Base-by-base conservation (phyloP, 495 filamentous ascomycete genomes). In the Podospora didyma region DNA sequence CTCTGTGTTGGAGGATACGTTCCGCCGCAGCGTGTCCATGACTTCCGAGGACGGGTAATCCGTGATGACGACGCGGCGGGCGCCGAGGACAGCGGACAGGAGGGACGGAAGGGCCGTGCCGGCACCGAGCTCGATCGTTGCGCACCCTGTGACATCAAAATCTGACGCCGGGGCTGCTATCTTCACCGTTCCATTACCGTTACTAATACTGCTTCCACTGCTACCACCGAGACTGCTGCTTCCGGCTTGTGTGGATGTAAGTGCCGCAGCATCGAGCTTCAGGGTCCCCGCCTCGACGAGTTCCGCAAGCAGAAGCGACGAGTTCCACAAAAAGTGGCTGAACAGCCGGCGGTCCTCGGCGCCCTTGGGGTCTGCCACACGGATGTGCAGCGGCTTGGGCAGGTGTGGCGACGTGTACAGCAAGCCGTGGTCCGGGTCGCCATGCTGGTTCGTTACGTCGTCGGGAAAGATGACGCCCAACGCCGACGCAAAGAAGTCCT, bases 261-360 rank as follows among this genome's bases (percentile, higher is more conserved):
- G 31, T 42, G 11, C 28, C 14, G 28, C 68, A 23, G 59, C 34
- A 42, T 42, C 39, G 12, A 71, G 2, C 2, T 56, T 53, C 2
- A 77, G 63, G 7, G 71, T 65, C 19, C 68, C 69, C 4, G 70
- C 72, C 62, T 88, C 85, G 10, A 94, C 73, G 12, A 85, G 73
- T 66, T 89, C 88, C 1, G 87, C 88, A 46, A 92, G 75, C 53
- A 86, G 75, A 60, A 93, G 72, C 0, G 79, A 84, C n/a, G 89
- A 77, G 67, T 93, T 95, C 92, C 92, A 96, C 6, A 96, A 71
- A 68, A 89, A 88, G 68, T 96, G 92, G 34, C 85, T 85, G 68
- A 92, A 96, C 37, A 94, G 79, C 41, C 70, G 75, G 52, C 86
- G 69, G 16, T 81, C 81, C 39, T 80, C 73, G 24, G 86, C 82